These are phyloP conservation scores for Kwoniella mangroviensis DNA, from an alignment of 768 basidiomycete genomes.

Conservation along the genomic window DNA sequence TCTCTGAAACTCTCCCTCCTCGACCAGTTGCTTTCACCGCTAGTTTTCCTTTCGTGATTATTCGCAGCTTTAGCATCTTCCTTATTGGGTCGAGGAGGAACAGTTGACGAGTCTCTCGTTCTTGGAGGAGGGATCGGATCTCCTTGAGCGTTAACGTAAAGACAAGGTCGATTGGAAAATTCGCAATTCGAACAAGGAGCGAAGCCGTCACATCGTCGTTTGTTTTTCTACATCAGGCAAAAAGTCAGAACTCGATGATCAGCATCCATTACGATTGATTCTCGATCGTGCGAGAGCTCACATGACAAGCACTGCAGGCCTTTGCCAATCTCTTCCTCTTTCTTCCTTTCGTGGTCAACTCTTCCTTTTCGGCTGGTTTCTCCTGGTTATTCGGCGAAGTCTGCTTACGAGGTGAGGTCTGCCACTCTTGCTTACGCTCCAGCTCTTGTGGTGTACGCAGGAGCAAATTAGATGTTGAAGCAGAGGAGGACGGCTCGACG, in stretches of 20 bases:
- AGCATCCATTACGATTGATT: too few relatives aligned
- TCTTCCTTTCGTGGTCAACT: slow-evolving; percentile 56
- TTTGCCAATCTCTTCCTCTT: slow-evolving; percentile 57
- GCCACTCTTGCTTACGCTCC: slow-evolving; percentile 14
- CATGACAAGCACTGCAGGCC: slow-evolving; percentile 57
- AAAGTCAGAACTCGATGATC: background rate
- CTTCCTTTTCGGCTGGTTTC: slow-evolving; percentile 31
- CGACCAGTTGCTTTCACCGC: slow-evolving; percentile 26
- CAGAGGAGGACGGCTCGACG: background rate
- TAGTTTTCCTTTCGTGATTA: slow-evolving; percentile 18
- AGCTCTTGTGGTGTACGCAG: slow-evolving; percentile 12
- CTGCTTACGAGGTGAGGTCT: slow-evolving; percentile 1
- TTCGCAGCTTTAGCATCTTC: slow-evolving; percentile 12
- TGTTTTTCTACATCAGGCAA: slow-evolving; percentile 50
- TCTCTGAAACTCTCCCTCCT: slow-evolving; percentile 17
- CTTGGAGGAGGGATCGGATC: slow-evolving; percentile 55
- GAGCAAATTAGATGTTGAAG: slow-evolving; percentile 13
- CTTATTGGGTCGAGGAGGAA: slow-evolving; percentile 18
- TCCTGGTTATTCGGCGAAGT: slow-evolving; percentile 3
- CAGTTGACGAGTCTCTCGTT: slow-evolving; percentile 38
- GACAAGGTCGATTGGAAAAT: slow-evolving; percentile 54
- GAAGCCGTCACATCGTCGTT: slow-evolving; percentile 57
- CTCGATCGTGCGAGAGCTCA: slow-evolving; percentile 29
- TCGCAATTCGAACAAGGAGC: slow-evolving; percentile 57
- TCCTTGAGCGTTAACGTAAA: slow-evolving; percentile 55